Percentiles rank a stretch among this genome's conserved stretches.
Conservation (phyloP, 495 filamentous ascomycete genomes). For the Penicillium robsamsonii region DNA sequence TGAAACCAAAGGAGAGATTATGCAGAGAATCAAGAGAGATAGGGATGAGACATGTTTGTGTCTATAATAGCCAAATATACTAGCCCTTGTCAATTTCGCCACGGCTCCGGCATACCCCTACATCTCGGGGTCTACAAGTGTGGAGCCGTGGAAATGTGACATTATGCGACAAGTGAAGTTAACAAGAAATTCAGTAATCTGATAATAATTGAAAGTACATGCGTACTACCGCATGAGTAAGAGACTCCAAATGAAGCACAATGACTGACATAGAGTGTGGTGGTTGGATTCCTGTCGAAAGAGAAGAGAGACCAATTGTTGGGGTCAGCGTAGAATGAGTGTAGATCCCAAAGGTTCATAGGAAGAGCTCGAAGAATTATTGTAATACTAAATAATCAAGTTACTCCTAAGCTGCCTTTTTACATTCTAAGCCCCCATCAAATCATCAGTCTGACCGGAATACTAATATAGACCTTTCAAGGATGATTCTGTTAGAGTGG, state of each 20-base stretch:
- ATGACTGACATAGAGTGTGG: too few relatives aligned
- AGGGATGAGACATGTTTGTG: neutral
- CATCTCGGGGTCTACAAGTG: too few relatives aligned
- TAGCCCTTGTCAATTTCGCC: neutral
- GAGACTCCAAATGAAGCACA: too few relatives aligned
- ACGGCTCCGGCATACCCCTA: neutral
- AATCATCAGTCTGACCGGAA: neutral
- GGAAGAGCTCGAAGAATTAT: neutral
- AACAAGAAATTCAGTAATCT: too few relatives aligned
- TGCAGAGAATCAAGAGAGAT: neutral
- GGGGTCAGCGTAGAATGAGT: neutral
- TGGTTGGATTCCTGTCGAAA: too few relatives aligned
- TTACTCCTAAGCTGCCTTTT: neutral
- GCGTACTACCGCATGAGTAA: too few relatives aligned
- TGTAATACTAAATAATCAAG: neutral
- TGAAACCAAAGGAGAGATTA: neutral
- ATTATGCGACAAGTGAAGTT: too few relatives aligned
- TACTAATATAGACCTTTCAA: neutral
- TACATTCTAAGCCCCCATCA: neutral
- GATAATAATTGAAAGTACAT: too few relatives aligned
- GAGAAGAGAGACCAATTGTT: too few relatives aligned
- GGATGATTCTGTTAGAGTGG: neutral
- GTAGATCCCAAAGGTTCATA: neutral
- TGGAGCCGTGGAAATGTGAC: too few relatives aligned
- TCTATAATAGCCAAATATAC: neutral